A percentile compares a stretch with the other conserved stretches of the same genome.
Conservation (phyloP, 2,329 filamentous ascomycete species). For the Clonostachys rosea region DNA sequence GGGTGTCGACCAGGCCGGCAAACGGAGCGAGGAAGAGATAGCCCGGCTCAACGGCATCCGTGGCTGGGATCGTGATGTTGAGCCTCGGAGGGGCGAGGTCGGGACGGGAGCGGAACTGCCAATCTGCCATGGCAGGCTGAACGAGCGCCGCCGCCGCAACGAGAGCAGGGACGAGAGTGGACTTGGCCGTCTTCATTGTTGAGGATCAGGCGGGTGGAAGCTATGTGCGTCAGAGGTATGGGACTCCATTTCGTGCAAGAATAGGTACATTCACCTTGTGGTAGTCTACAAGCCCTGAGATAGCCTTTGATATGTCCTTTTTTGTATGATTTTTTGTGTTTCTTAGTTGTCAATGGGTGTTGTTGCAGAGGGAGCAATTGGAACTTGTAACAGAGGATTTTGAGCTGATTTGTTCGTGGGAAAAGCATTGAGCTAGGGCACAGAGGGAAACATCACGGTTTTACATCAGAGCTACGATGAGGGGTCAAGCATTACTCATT, state of each 20-base stretch:
- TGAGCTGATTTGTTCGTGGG: too few relatives aligned
- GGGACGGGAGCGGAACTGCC: constrained; percentile 12
- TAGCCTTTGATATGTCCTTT: too few relatives aligned
- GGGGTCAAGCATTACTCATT: too few relatives aligned
- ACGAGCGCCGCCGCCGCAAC: neutral
- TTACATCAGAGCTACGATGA: too few relatives aligned
- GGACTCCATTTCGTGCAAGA: constrained; percentile 8
- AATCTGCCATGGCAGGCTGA: constrained; percentile 6
- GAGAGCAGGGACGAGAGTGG: neutral
- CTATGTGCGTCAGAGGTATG: constrained; percentile 9
- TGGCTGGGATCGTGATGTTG: constrained; percentile 36
- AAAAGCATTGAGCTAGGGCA: too few relatives aligned
- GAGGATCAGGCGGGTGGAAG: neutral
- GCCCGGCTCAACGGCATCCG: constrained; percentile 29
- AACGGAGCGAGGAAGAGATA: constrained; percentile 38
- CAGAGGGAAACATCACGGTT: neutral
- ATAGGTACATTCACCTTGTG: constrained; percentile 14
- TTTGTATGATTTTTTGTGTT: too few relatives aligned
- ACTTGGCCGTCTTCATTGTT: neutral
- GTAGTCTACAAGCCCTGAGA: constrained; percentile 7
- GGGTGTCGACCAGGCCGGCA: constrained; percentile 24
- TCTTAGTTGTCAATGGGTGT: too few relatives aligned
- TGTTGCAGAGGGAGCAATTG: too few relatives aligned
- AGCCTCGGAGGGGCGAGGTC: constrained; percentile 19
- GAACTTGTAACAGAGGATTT: too few relatives aligned